Base-by-base conservation (phyloP, 495 filamentous ascomycete species). In the Aspergillus baeticus region DNA sequence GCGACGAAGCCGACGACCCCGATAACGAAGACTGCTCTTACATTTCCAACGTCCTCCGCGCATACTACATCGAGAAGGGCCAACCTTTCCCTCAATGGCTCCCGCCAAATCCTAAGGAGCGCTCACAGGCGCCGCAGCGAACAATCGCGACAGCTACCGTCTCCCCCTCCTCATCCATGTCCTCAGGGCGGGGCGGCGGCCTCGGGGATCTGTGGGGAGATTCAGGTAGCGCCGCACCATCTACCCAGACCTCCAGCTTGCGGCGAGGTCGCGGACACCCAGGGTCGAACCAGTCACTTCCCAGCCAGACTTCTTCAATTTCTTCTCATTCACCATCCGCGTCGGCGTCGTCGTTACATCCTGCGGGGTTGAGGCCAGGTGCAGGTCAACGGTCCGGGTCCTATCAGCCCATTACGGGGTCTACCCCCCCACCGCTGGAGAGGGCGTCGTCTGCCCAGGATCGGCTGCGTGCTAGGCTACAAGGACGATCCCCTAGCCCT, bases 1-100 rank as follows among this genome's bases (percentile, higher is more conserved):
- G 95, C 69, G 81, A 85, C 54, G 92, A 96, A 74, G 89, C 89
- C 23, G 77, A 79, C 63, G 77, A 81, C 63, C 77, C 79, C 58
- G 92, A 97, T 65, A 94, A 91, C 54, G 91, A 95, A 74, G 92
- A 96, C 74, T 88, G 94, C 76, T 92, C 91, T 1, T 91, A 96
- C 74, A 86, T 98, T 66, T 93, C 90, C 73, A 88, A 92, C 66
- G 92, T 96, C 13, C 85, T 98, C n/a, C 88, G 94, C 49, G 88
- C 85, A 54, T 96, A 98, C 79, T 98, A 98, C 77, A 84, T 75
- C 34, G 94, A 98, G 67, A 95, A 95, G 63, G 86, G 86, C 58
- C 84, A 86, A 14, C 82, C 88, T 0, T 91, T 91, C 65, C 94
- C 94, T 7, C 71, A 77, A 57, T 98, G 94, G 94, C 88, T 98